These are phyloP conservation scores for Fusarium piperis DNA, from an alignment of 2,329 filamentous ascomycete genomes.

Conservation along the genomic window DNA sequence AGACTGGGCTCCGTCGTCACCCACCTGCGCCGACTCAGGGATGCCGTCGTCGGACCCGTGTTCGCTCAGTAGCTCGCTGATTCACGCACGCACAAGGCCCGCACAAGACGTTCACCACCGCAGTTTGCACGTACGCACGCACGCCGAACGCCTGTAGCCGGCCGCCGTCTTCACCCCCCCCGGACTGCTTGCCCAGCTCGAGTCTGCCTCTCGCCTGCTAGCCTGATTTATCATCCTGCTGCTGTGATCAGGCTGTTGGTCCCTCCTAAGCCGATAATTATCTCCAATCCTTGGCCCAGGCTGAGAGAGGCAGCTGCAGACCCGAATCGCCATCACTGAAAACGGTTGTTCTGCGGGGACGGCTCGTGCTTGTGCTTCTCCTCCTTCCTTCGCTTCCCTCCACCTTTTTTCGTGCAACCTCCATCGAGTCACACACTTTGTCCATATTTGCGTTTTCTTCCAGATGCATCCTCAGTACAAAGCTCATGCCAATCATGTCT, in stretches of 20 bases:
- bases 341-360: slow-evolving; percentile 20
- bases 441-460: slow-evolving; percentile 31
- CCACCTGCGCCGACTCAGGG: slow-evolving; percentile 26
- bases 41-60: slow-evolving; percentile 28
- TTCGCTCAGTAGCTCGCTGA: slow-evolving; percentile 36
- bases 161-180: neutral
- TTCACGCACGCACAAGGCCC: slow-evolving; percentile 23
- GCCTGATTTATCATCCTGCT: slow-evolving; percentile 7
- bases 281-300: slow-evolving; percentile 6
- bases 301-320: slow-evolving; percentile 10
- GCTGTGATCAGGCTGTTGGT: neutral
- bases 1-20: slow-evolving; percentile 22
- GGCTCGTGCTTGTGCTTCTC: slow-evolving; percentile 26
- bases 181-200: neutral
- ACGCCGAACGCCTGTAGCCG: slow-evolving; percentile 9
- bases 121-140: neutral
- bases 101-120: slow-evolving; percentile 23
- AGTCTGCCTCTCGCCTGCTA: neutral
- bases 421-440: slow-evolving; percentile 22
- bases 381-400: slow-evolving; percentile 25
- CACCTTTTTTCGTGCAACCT: slow-evolving; percentile 31
- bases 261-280: neutral
- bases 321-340: slow-evolving; percentile 20
- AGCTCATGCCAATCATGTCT: slow-evolving; percentile 80
- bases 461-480: slow-evolving; percentile 39